phyloP scores from a whole-genome alignment of 2,329 filamentous ascomycete species.

The Fusarium sp. region DNA sequence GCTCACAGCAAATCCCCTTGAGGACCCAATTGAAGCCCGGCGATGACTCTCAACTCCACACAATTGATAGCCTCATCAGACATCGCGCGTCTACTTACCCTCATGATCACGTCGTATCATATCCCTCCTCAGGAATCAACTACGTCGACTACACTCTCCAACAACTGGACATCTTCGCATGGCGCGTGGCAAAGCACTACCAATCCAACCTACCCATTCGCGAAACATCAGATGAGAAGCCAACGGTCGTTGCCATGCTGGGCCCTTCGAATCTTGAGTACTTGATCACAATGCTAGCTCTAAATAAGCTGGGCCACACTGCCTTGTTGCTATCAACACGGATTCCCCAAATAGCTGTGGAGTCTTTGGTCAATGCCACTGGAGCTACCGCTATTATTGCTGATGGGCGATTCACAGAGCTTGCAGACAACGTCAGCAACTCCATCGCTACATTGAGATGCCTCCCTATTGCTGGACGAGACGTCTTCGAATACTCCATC shows the following conservation, averaged over 20 bases:
- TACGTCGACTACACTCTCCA: not conserved
- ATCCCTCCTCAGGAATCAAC: not conserved
- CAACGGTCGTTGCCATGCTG: constrained; percentile 57
- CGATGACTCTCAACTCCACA: not conserved
- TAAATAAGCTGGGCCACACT: constrained; percentile 65
- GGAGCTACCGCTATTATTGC: constrained; percentile 31
- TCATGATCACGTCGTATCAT: not conserved
- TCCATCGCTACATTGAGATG: not conserved
- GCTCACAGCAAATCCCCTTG: not conserved
- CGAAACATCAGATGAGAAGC: not conserved
- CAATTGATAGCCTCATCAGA: not conserved
- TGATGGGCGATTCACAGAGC: constrained; percentile 11
- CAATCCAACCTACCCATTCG: not conserved
- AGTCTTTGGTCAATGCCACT: constrained; percentile 26
- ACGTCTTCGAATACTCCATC: not conserved
- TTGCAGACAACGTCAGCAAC: constrained; percentile 22
- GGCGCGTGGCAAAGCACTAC: not conserved
- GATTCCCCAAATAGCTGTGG: constrained; percentile 29
- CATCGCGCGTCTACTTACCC: not conserved
- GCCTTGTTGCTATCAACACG: constrained; percentile 41
- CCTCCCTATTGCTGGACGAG: not conserved
- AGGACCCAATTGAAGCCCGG: not conserved
- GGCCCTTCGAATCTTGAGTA: constrained; percentile 65
- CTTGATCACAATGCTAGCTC: constrained; percentile 62
- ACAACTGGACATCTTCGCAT: not conserved